phyloP scores from a whole-genome alignment of 305 asterid genomes.

The Fraxinus paxiana region DNA sequence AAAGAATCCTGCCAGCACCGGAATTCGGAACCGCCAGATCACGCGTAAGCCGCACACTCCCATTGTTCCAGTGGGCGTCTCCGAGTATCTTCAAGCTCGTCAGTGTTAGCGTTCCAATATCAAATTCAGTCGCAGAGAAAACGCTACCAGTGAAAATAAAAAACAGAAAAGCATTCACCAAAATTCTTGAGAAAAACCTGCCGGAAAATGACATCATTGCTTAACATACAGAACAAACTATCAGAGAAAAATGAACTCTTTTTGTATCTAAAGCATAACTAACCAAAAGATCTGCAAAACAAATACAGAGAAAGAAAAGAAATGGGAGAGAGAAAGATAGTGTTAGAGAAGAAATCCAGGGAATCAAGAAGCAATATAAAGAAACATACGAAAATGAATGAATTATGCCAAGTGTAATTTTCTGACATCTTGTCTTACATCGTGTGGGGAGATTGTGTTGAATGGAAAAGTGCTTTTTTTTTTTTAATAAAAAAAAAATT shows the following conservation, averaged over 20 bases:
- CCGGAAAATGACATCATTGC: constrained; percentile 54
- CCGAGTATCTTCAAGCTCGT: constrained; percentile 79
- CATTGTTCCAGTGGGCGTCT: constrained; percentile 83
- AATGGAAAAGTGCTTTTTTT: no score
- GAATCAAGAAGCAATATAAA: not conserved
- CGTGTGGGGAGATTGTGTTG: not conserved
- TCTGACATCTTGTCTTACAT: no score
- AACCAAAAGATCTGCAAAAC: not conserved
- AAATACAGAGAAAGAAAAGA: not conserved
- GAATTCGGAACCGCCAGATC: constrained; percentile 82
- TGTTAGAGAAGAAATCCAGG: not conserved
- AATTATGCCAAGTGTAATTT: no score
- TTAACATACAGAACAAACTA: constrained; percentile 36
- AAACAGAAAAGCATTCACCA: not conserved
- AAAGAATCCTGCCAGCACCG: constrained; percentile 75
- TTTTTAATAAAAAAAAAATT: not conserved
- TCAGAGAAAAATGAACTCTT: not conserved
- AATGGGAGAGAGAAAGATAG: constrained; percentile 14
- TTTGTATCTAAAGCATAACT: constrained; percentile 10
- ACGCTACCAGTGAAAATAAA: constrained; percentile 17
- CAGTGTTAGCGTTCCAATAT: constrained; percentile 61
- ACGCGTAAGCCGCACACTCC: constrained; percentile 66
- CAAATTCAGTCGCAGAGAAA: constrained; percentile 46
- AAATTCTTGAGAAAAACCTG: not conserved
- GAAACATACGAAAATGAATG: not conserved